Evolutionary conservation across 1,284 basidiomycete genomes (phyloP).

Genomic region (Butyriboletus appendiculatus): DNA sequence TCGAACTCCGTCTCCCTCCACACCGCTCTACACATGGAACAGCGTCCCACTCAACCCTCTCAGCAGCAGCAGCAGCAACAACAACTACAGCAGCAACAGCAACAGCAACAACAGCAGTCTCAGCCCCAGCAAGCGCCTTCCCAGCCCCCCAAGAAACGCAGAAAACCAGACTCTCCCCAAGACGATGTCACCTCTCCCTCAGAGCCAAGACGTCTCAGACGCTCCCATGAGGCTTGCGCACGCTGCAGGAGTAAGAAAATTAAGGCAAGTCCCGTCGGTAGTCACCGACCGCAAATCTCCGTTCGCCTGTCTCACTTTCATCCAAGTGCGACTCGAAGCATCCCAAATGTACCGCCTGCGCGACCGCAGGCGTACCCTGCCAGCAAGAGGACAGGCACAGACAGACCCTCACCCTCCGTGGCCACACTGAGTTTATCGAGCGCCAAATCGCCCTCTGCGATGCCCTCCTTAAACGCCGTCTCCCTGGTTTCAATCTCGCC

Average conservation of each 20-base stretch:
- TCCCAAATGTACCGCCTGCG: constrained; percentile 78
- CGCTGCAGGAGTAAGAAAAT: constrained; percentile 91
- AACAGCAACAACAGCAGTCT: constrained; percentile 33
- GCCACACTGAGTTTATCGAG: constrained; percentile 78
- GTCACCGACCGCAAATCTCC: constrained; percentile 83
- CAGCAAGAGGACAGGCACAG: constrained; percentile 83
- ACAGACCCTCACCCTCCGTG: constrained; percentile 78
- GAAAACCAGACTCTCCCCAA: constrained; percentile 52
- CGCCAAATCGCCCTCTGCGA: constrained; percentile 72
- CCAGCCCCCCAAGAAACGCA: constrained; percentile 53
- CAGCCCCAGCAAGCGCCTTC: constrained; percentile 38
- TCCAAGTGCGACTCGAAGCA: constrained; percentile 84
- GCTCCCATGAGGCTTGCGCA: constrained; percentile 86
- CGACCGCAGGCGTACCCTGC: constrained; percentile 72
- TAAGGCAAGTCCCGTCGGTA: constrained; percentile 87
- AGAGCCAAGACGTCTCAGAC: constrained; percentile 75
- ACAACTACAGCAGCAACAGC: constrained; percentile 38
- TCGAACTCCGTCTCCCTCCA: constrained; percentile 51
- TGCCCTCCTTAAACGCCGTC: constrained; percentile 69
- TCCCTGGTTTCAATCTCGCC: constrained; percentile 64
- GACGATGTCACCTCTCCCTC: constrained; percentile 55
- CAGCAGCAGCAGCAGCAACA: constrained; percentile 44
- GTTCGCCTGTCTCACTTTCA: constrained; percentile 36
- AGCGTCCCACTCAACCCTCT: constrained; percentile 45
- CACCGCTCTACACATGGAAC: constrained; percentile 65